Evolutionary conservation across 805 yeast species (phyloP).

Genomic region (Nakazawaea pomicola): DNA sequence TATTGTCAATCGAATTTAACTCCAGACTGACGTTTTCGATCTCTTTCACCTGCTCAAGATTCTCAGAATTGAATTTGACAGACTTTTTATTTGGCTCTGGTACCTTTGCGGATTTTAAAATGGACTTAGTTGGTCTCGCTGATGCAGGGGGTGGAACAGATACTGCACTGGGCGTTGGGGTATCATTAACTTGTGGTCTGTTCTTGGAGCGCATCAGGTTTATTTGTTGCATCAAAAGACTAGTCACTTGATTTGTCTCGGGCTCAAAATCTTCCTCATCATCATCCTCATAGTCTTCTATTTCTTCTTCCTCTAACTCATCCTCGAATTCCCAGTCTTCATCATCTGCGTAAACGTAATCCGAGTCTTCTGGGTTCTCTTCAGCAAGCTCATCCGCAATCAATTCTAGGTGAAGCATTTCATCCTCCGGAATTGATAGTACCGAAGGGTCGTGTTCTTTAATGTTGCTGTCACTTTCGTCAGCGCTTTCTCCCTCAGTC

Average conservation of each 20-base stretch:
- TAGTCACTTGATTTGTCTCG: conserved; percentile 26
- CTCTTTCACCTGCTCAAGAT: conserved; percentile 49
- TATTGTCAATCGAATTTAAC: conserved; percentile 27
- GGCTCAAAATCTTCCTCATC: conserved; percentile 16
- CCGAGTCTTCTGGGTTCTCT: conserved; percentile 27
- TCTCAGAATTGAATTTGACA: conserved; percentile 45
- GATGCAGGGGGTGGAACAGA: too few relatives aligned
- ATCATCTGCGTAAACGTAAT: conserved; percentile 32
- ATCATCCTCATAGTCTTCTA: conserved; percentile 16
- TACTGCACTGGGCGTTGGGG: too few relatives aligned
- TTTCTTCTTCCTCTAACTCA: conserved; percentile 22
- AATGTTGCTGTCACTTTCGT: too few relatives aligned
- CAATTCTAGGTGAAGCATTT: conserved; percentile 47
- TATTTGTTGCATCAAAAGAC: conserved; percentile 37
- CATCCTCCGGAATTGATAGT: conserved; percentile 35
- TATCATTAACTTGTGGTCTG: background rate
- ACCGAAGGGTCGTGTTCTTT: too few relatives aligned
- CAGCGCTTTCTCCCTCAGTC: conserved; percentile 8
- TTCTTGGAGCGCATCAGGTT: conserved; percentile 19
- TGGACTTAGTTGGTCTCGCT: conserved; percentile 1
- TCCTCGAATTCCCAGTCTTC: conserved; percentile 29
- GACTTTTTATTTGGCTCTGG: conserved; percentile 33
- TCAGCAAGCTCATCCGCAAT: conserved; percentile 44
- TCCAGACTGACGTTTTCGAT: conserved; percentile 52
- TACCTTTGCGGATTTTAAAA: conserved; percentile 30